Evolutionary conservation across 176 grass and related monocot genomes (phyloP), one percentile per base, ranked within the genome.

Genomic region (Zea luxurians): DNA sequence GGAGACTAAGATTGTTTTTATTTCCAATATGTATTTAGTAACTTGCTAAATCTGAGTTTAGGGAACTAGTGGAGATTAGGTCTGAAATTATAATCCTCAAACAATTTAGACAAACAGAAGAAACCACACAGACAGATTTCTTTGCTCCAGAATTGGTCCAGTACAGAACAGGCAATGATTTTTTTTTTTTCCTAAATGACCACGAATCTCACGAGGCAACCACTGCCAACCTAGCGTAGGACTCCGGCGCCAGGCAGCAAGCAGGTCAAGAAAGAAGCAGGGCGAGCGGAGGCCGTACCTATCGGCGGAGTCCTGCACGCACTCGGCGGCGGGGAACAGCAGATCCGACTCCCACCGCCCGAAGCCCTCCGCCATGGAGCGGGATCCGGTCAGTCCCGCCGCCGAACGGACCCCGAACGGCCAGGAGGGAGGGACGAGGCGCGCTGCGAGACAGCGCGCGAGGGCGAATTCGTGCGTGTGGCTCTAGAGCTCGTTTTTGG

Each of bases 291-390:
- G 17, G 8, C 13, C 36, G 49, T 42, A 97, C 93, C 93, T 97
- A 58, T 97, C 93, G 72, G 93, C 88, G 41, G 93, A 97, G 89
- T 97, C 93, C 89, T 97, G 90, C 78, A 97, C 90, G 82, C 89
- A 82, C 83, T 97, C 90, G 2, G 93, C 93, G 7, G 88, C 90
- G 34, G 90, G 84, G 73, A 97, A 97, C 73, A 97, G 84, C 37
- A 90, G 93, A 88, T 97, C 93, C 76, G 85, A 87, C 85, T 93
- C 93, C 93, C 93, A 97, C 74, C 85, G 79, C 59, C 80, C 75
- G 68, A 88, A 90, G 61, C 93, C 87, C 85, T 97, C 93, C 70
- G 88, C 85, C 93, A 97, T 97, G 50, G 20, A 8, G 27, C 34
- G 46, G 37, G 78, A 78, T 88, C 80, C 83, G 75, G 48, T 45